These are phyloP conservation scores for Kandelia obovata DNA, from an alignment of 345 rosid species.

Conservation along the genomic window DNA sequence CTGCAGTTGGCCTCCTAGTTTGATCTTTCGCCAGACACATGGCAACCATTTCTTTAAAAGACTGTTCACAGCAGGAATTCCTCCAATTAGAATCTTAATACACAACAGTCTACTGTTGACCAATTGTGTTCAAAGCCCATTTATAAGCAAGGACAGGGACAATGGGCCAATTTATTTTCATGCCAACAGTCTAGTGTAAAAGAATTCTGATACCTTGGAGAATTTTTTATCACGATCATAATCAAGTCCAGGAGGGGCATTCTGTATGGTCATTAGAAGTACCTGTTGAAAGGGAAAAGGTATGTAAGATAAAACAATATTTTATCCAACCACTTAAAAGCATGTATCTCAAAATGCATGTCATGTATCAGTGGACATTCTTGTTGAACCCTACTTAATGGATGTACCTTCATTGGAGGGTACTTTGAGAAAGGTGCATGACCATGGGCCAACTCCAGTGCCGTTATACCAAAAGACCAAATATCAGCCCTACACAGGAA, in stretches of 20 bases:
- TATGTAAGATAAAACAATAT: background rate
- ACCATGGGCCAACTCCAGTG: slow-evolving; percentile 97
- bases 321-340: background rate
- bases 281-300: slow-evolving; percentile 43
- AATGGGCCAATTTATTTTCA: slow-evolving; percentile 13
- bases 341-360: background rate
- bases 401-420: slow-evolving; percentile 96
- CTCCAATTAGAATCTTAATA: slow-evolving; percentile 66
- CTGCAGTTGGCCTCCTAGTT: slow-evolving; percentile 95
- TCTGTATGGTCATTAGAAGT: slow-evolving; percentile 95
- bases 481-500: slow-evolving; percentile 83
- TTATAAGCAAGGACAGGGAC: background rate
- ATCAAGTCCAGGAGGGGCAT: slow-evolving; percentile 98
- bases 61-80: slow-evolving; percentile 94
- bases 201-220: slow-evolving; percentile 88
- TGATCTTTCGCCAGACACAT: slow-evolving; percentile 99
- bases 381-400: background rate
- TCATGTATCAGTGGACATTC: background rate
- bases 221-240: slow-evolving; percentile 97
- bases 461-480: slow-evolving; percentile 98
- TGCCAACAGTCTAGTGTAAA: slow-evolving; percentile 43
- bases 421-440: slow-evolving; percentile 98
- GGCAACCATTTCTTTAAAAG: slow-evolving; percentile 99
- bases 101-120: slow-evolving; percentile 4
- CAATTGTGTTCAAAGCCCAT: slow-evolving; percentile 6